phyloP scores from a whole-genome alignment of 2,329 filamentous ascomycete species.

The Fusarium pseudograminearum region DNA sequence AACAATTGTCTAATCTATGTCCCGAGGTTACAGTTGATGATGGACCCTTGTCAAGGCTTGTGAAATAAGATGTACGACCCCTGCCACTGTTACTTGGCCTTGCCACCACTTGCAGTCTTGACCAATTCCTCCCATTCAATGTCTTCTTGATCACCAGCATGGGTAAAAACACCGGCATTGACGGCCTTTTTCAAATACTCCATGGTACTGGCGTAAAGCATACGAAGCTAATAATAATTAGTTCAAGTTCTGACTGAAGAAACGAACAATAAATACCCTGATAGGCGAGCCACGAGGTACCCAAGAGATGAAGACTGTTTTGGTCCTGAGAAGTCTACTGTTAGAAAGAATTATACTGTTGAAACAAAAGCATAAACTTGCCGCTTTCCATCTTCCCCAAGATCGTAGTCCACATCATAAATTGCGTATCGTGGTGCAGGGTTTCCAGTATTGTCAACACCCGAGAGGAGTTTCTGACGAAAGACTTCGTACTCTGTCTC shows the following conservation, averaged over 20 bases:
- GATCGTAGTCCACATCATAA: conserved; percentile 38
- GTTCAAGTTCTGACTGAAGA: background rate
- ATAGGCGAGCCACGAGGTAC: conserved; percentile 27
- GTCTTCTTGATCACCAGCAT: conserved; percentile 30
- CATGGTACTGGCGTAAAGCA: conserved; percentile 41
- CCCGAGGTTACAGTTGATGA: background rate
- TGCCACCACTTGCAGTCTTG: conserved; percentile 25
- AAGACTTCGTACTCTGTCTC: conserved; percentile 30
- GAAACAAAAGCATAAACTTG: accelerated
- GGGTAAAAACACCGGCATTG: conserved; percentile 31
- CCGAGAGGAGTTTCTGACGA: conserved; percentile 27
- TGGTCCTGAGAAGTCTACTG: conserved; percentile 10
- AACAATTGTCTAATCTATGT: background rate
- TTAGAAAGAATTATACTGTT: background rate
- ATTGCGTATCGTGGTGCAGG: conserved; percentile 32
- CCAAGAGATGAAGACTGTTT: conserved; percentile 39
- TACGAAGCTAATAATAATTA: conserved; percentile 23
- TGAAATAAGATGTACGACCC: background rate
- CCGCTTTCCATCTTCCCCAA: conserved; percentile 39
- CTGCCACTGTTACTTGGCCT: background rate
- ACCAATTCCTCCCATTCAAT: conserved; percentile 32
- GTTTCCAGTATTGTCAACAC: conserved; percentile 18
- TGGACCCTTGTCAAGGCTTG: background rate
- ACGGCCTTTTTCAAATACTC: conserved; percentile 39
- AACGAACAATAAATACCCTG: conserved; percentile 26